Evolutionary conservation across 2,329 filamentous ascomycete species (phyloP).

Genomic region (Aspergillus sp.): DNA sequence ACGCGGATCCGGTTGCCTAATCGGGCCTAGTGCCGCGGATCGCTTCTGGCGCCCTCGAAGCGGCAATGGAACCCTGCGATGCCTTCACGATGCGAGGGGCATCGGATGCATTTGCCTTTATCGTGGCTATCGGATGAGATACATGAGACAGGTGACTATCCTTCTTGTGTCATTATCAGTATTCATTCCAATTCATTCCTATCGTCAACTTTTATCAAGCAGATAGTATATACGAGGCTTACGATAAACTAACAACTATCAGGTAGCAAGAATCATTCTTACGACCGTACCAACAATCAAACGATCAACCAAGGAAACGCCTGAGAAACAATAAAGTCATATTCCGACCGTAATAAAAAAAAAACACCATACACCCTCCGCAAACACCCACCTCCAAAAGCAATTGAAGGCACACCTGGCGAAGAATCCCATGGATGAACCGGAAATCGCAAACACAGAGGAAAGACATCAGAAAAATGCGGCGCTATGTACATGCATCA

Average conservation of each 20-base stretch:
- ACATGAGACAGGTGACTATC: neutral
- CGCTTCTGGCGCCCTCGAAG: constrained; percentile 5
- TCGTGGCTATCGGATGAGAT: too few species aligned
- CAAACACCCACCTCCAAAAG: constrained; percentile 17
- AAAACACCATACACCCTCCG: constrained; percentile 30
- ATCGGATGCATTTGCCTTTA: too few species aligned
- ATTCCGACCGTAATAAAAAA: constrained; percentile 16
- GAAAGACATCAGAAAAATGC: constrained; percentile 20
- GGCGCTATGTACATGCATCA: constrained; percentile 35
- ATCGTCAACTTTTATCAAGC: too few species aligned
- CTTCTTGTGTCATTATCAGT: neutral
- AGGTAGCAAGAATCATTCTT: too few species aligned
- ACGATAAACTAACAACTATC: too few species aligned
- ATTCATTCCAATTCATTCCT: too few species aligned
- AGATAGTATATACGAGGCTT: too few species aligned
- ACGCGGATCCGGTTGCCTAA: constrained; percentile 56
- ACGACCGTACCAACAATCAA: too few species aligned
- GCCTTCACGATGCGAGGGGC: too few species aligned
- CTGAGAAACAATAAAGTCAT: constrained; percentile 1
- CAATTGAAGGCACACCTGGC: constrained; percentile 14
- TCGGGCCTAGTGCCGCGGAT: constrained; percentile 37
- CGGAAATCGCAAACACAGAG: constrained; percentile 17
- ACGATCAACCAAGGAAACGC: neutral
- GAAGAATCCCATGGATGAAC: constrained; percentile 18
- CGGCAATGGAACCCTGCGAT: constrained; percentile 15